Base-by-base conservation (phyloP, 2,329 filamentous ascomycete species). In the Colletotrichum acutatum region DNA sequence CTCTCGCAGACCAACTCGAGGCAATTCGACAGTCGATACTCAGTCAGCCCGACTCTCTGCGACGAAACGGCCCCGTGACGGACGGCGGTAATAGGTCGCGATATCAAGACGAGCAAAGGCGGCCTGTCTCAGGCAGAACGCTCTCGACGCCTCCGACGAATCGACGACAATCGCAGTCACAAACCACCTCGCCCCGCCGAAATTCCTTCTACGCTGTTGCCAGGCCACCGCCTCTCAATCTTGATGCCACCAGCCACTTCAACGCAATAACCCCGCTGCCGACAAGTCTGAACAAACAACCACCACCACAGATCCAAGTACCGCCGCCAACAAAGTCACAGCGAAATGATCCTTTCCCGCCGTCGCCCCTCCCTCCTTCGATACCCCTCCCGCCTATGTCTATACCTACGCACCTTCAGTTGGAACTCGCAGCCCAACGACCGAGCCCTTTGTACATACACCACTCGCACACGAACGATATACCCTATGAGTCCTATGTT, bases 401-500 rank as follows among this genome's bases (percentile, higher is more conserved):
- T 0, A 85, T 92, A 30, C 90, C 90, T 3, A 92, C 90, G 1
- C 87, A 92, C 63, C 82, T 93, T 2, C 90, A 92, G 77, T 86
- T 93, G 0, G 91, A 92, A 77, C 82, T 93, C 12, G 89, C 91
- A 1, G 89, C 88, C 4, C 86, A 90, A 68, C 84, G 89, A 37
- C 91, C 91, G 5, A 92, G 89, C 60, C 90, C 90, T 7, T 81
- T 92, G n/a, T 92, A 92, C 76, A 92, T 92, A 68, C 87, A 92
- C 77, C 88, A 89, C 74, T 88, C 90, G 0, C 84, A 89, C 58
- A 79, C 86, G 0, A 85, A 82, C 73, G 90, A 92, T 68, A 83
- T 86, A 28, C 95, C 95, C 0, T 98, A 98, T 82, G 97, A 99
- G 82, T 98, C 95, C 4, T 96, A 94, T 26, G 93, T 93, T 34